Conservation (phyloP, 805 yeast genomes). For the Myxozyma nipponensis region DNA sequence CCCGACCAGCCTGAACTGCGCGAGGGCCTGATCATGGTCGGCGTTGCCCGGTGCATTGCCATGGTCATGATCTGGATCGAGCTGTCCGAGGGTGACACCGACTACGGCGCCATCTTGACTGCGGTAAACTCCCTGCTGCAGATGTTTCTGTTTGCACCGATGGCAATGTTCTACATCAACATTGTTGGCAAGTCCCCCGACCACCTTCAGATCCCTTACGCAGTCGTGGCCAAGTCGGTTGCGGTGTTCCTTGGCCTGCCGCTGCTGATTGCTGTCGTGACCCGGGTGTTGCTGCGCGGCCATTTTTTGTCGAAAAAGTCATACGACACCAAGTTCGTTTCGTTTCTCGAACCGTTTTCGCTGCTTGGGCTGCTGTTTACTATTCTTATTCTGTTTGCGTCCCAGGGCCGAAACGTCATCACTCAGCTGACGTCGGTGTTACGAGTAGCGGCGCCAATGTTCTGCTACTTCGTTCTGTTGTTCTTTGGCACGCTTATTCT, state of each 20-base stretch:
- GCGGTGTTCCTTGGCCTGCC: slow-evolving; percentile 56
- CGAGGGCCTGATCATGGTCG: slow-evolving; percentile 56
- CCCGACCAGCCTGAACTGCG: slow-evolving; percentile 49
- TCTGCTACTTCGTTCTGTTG: slow-evolving; percentile 45
- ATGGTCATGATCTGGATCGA: slow-evolving; percentile 59
- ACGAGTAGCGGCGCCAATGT: slow-evolving; percentile 49
- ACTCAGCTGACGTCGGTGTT: slow-evolving; percentile 49
- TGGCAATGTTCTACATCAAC: slow-evolving; percentile 47
- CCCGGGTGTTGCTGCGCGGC: slow-evolving; percentile 42
- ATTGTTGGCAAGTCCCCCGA: slow-evolving; percentile 38
- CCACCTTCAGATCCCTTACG: slow-evolving; percentile 34
- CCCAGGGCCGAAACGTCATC: slow-evolving; percentile 48
- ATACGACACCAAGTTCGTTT: slow-evolving; percentile 41
- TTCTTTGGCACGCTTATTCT: slow-evolving; percentile 47
- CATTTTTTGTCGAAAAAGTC: slow-evolving; percentile 17
- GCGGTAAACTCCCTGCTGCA: slow-evolving; percentile 50
- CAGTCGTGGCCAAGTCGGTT: slow-evolving; percentile 47
- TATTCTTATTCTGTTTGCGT: slow-evolving; percentile 49
- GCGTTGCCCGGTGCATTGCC: slow-evolving; percentile 58
- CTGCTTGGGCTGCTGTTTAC: slow-evolving; percentile 52
- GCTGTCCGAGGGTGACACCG: slow-evolving; percentile 50
- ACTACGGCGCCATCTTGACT: slow-evolving; percentile 52
- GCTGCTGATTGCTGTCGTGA: slow-evolving; percentile 44
- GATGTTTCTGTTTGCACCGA: slow-evolving; percentile 51
- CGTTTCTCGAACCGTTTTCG: slow-evolving; percentile 48